phyloP scores from a whole-genome alignment of 371 early-diverging fungal species.

The Choanephora cucurbitarum region DNA sequence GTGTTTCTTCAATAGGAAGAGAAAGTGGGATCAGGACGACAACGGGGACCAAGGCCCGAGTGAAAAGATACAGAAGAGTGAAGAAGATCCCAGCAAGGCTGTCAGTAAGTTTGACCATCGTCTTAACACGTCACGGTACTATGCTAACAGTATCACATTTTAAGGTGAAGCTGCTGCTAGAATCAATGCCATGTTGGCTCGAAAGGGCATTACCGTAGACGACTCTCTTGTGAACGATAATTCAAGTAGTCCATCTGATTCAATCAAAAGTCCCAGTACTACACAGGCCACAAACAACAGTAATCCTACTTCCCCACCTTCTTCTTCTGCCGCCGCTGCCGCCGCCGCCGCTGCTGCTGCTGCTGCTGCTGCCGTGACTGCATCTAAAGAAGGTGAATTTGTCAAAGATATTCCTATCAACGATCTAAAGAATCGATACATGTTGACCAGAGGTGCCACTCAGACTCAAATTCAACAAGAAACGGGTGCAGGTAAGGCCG shows the following conservation, averaged over 20 bases:
- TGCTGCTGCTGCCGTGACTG: neutral
- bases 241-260: neutral
- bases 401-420: conserved; percentile 76
- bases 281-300: neutral
- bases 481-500: conserved; percentile 64
- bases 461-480: conserved; percentile 75
- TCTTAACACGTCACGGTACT: neutral
- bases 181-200: conserved; percentile 61
- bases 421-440: conserved; percentile 77
- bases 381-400: conserved; percentile 48
- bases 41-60: conserved; percentile 23
- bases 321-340: too few species aligned
- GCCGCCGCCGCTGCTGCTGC: neutral
- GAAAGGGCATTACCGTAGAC: conserved; percentile 39
- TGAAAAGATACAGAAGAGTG: conserved; percentile 29
- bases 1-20: conserved; percentile 29
- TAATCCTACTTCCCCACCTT: neutral
- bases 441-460: conserved; percentile 76
- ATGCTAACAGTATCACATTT: too few species aligned
- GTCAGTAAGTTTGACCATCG: conserved; percentile 42
- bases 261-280: neutral
- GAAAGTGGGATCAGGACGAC: conserved; percentile 53
- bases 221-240: conserved; percentile 13
- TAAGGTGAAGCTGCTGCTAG: conserved; percentile 58
- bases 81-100: conserved; percentile 38